Percentiles rank a stretch among this genome's conserved stretches.
Evolutionary conservation across 768 basidiomycete species (phyloP).

Genomic region (Lactarius hengduanensis): DNA sequence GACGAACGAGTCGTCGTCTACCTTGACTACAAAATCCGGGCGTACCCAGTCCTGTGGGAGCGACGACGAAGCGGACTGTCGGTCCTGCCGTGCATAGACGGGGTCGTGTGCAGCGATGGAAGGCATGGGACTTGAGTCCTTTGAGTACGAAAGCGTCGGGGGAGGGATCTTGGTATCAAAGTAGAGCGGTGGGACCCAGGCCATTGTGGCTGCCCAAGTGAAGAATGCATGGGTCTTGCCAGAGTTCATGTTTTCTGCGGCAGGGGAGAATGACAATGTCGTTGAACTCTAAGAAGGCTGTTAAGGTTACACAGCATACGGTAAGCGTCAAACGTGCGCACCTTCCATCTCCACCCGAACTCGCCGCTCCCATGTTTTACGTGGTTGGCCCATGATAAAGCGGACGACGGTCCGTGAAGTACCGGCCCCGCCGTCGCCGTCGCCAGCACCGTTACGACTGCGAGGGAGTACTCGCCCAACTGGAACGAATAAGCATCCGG

Average conservation of each 20-base stretch:
- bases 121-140: constrained; percentile 53
- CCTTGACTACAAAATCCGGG: constrained; percentile 91
- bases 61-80: constrained; percentile 41
- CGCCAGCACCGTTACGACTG: constrained; percentile 70
- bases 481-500: constrained; percentile 81
- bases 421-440: constrained; percentile 65
- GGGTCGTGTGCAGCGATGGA: constrained; percentile 73
- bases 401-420: constrained; percentile 84
- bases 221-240: constrained; percentile 93
- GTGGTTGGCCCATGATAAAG: constrained; percentile 86
- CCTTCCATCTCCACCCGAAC: constrained; percentile 90
- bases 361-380: constrained; percentile 72
- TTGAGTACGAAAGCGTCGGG: constrained; percentile 65
- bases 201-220: constrained; percentile 87
- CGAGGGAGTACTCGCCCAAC: constrained; percentile 85
- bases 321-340: constrained; percentile 42
- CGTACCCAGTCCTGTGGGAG: constrained; percentile 66
- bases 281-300: constrained; percentile 58
- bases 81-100: constrained; percentile 52
- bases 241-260: constrained; percentile 92
- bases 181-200: constrained; percentile 85
- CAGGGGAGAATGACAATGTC: constrained; percentile 83
- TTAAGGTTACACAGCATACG: neutral
- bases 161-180: constrained; percentile 43
- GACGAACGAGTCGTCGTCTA: constrained; percentile 93